A percentile compares a stretch with the other conserved stretches of the same genome.
Conservation (phyloP, 106 monocot species). For the Posidonia australis region DNA sequence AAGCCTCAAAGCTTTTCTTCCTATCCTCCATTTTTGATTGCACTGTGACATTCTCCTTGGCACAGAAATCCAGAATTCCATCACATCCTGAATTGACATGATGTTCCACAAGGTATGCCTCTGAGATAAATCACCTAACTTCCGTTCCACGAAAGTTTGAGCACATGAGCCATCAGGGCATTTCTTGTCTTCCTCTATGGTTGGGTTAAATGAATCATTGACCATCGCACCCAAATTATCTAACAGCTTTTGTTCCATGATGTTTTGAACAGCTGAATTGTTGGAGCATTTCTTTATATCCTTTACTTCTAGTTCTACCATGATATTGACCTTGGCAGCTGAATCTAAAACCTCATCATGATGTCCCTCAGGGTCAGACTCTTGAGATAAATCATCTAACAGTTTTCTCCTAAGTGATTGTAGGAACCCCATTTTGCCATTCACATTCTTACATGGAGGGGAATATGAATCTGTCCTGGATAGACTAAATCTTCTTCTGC, state of each 20-base stretch:
- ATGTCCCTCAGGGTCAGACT: neutral
- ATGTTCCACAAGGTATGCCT: too few species aligned
- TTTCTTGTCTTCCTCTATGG: too few species aligned
- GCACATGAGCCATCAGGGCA: too few species aligned
- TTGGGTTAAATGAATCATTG: too few species aligned
- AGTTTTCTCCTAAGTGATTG: slow-evolving; percentile 29
- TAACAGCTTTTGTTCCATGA: neutral
- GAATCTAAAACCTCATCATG: neutral
- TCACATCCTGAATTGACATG: too few species aligned
- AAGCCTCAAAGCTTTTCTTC: too few species aligned
- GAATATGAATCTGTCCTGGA: slow-evolving; percentile 24
- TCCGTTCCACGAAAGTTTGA: too few species aligned
- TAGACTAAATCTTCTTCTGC: slow-evolving; percentile 4
- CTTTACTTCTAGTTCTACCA: slow-evolving; percentile 3
- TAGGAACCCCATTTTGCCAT: slow-evolving; percentile 13
- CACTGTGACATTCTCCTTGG: too few species aligned
- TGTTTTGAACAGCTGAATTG: neutral
- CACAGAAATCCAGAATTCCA: too few species aligned
- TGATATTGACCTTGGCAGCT: neutral
- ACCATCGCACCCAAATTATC: too few species aligned
- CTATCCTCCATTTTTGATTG: too few species aligned
- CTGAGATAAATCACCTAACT: too few species aligned
- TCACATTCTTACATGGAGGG: slow-evolving; percentile 7
- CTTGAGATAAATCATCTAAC: slow-evolving; percentile 24
- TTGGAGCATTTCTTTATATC: neutral